Base-by-base conservation (phyloP, 176 grass and related monocot genomes). In the Carex kokanica region DNA sequence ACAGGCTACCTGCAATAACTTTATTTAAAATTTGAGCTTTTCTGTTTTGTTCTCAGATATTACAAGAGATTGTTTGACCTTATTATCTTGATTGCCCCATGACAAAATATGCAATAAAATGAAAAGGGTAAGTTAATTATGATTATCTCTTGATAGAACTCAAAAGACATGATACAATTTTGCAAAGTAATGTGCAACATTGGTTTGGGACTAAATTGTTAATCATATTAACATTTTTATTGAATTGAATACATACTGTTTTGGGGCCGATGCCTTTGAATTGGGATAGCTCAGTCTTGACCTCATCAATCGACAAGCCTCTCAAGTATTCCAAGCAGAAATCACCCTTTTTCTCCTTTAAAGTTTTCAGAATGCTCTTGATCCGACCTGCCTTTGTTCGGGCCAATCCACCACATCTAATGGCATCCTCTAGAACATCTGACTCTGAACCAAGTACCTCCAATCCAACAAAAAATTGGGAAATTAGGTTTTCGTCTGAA, bases 211-310 rank as follows among this genome's bases (percentile, higher is more conserved):
- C 45, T 12, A 49, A 49, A 49, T 2, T 12, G 2, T 49, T 49
- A 49, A 49, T 49, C 45, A 49, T 49, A 49, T 64, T 24, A 31
- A 64, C 21, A 64, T 64, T 31, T 24, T 64, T 15, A 57, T 85
- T 9, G 7, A 78, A 78, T 80, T 49, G 38, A 60, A 43, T 5
- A 43, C 78, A 70, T 90, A 98, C 93, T 29, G 93, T 95, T 86
- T 99, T 93, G 17, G 89, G 96, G 29, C 96, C 93, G 53, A 95
- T 95, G 47, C 91, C 91, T 88, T 99, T 95, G 88, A 95, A 95
- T 58, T 69, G 89, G 2, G 87, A 91, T 6, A 98, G 89, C 86
- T 98, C 92, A 18, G 56, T 83, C 91, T 95, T 98, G 16, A 98
- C 88, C 82, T 91, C 88, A 5, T 90, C 84, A 45, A 93, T 73